phyloP scores from a whole-genome alignment of 495 filamentous ascomycete species.

The Trichoderma virens region DNA sequence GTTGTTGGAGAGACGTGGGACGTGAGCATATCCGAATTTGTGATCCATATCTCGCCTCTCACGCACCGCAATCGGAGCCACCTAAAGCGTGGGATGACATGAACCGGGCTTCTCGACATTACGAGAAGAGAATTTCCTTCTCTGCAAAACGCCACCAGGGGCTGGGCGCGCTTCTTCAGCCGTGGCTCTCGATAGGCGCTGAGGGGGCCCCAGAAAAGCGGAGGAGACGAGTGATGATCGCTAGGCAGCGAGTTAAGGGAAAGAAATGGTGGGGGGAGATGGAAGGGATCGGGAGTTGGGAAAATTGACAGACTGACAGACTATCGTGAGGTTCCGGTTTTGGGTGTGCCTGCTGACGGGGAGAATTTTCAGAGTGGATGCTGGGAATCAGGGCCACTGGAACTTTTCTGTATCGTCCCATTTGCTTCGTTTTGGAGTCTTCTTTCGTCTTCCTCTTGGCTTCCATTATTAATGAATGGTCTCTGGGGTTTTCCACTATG shows the following conservation, averaged over 20 bases:
- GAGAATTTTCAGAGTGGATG: slow-evolving; percentile 1
- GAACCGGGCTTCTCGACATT: neutral
- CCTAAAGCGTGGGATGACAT: neutral
- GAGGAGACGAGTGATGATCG: neutral
- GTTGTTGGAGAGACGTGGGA: no score
- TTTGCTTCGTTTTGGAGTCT: neutral
- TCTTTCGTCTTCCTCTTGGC: neutral
- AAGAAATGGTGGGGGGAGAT: neutral
- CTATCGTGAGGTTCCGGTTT: neutral
- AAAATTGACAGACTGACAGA: neutral
- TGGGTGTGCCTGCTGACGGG: neutral
- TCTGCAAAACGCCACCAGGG: neutral
- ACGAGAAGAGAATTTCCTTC: neutral
- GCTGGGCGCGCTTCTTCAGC: no score
- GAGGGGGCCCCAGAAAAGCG: neutral
- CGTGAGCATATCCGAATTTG: neutral
- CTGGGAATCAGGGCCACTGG: no score
- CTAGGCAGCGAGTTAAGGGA: slow-evolving; percentile 3
- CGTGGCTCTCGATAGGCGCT: no score
- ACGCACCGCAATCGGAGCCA: neutral
- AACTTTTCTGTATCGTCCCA: neutral
- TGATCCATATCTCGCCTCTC: neutral
- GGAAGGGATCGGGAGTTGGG: neutral
- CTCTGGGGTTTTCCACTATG: slow-evolving; percentile 5
- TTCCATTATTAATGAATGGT: no score